Conservation (phyloP, 768 basidiomycete genomes). For the Mrakia frigida region DNA sequence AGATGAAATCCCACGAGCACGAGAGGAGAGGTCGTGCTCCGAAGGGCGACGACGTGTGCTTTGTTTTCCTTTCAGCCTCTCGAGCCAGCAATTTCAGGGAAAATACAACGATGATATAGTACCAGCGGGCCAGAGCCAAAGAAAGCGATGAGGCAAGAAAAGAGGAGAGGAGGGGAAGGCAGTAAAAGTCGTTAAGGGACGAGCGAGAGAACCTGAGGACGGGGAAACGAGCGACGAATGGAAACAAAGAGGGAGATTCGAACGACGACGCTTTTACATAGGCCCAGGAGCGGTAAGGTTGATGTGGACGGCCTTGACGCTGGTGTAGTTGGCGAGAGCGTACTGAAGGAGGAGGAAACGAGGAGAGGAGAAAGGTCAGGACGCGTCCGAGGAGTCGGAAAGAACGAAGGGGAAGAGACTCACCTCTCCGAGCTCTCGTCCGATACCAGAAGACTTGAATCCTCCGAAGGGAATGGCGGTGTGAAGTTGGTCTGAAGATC, state of each 20-base stretch:
- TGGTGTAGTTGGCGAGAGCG: slow-evolving; percentile 34
- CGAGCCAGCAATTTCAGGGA: too few species aligned
- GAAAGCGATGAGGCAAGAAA: too few species aligned
- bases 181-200: not conserved
- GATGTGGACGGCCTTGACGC: slow-evolving; percentile 33
- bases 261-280: not conserved
- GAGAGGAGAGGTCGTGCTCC: too few species aligned
- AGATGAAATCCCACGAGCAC: too few species aligned
- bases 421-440: slow-evolving; percentile 24
- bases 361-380: not conserved
- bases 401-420: not conserved
- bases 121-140: too few species aligned
- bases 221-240: not conserved
- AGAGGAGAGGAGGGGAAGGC: not conserved
- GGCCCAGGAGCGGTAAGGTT: slow-evolving; percentile 26
- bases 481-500: slow-evolving; percentile 49
- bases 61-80: too few species aligned
- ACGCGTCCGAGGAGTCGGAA: not conserved
- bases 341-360: slow-evolving; percentile 26
- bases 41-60: too few species aligned
- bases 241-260: not conserved
- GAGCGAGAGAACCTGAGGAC: not conserved
- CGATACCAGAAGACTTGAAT: slow-evolving; percentile 73
- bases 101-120: too few species aligned
- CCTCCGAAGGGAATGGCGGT: slow-evolving; percentile 88